A percentile compares a stretch with the other conserved stretches of the same genome.
Conservation (phyloP, 768 basidiomycete genomes). For the Tulasnella sp. region DNA sequence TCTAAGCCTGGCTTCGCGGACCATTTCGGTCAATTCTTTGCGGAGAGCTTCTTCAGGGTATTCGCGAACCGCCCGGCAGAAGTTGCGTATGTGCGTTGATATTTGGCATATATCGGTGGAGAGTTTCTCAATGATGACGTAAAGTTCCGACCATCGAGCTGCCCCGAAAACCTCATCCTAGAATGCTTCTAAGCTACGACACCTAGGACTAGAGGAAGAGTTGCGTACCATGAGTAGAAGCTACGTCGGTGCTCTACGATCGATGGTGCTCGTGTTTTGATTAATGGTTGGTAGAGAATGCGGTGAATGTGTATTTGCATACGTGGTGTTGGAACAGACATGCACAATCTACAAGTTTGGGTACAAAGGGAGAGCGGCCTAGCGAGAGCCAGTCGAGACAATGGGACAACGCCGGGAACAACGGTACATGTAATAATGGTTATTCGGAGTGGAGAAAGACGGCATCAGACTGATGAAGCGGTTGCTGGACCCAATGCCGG, state of each 20-base stretch:
- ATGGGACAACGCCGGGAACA: neutral
- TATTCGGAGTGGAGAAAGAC: neutral
- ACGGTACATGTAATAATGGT: neutral
- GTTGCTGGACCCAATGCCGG: neutral
- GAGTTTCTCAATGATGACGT: neutral
- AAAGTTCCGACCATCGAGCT: neutral
- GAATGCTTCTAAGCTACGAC: neutral
- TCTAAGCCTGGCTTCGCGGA: neutral
- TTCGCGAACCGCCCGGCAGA: neutral
- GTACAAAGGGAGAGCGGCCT: neutral
- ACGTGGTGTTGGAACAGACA: constrained; percentile 14
- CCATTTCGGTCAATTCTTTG: neutral
- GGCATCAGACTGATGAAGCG: neutral
- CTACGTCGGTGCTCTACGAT: neutral
- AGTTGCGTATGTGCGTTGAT: neutral
- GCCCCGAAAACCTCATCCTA: neutral
- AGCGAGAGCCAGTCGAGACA: neutral
- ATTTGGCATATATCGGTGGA: neutral
- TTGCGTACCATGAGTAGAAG: neutral
- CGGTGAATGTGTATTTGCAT: constrained; percentile 31
- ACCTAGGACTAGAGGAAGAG: neutral
- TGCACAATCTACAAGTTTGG: neutral
- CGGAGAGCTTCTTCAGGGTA: neutral
- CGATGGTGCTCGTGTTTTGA: neutral
- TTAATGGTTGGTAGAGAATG: constrained; percentile 46